Evolutionary conservation across 192 early-diverging fungal species (phyloP).

Genomic region (Rhizophagus prolifer): DNA sequence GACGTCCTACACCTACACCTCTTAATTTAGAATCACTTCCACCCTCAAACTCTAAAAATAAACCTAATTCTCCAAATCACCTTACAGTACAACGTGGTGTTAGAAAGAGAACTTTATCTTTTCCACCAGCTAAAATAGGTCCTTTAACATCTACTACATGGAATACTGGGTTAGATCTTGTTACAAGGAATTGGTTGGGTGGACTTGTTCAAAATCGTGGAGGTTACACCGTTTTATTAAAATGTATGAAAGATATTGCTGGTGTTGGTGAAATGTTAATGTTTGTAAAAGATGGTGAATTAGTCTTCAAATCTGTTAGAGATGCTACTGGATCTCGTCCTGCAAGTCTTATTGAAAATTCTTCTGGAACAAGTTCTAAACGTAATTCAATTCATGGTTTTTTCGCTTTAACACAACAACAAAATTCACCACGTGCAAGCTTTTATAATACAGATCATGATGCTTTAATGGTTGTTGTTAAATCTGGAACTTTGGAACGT

Average conservation of each 20-base stretch:
- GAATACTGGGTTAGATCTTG: constrained; percentile 32
- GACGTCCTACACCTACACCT: constrained; percentile 11
- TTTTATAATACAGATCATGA: constrained; percentile 20
- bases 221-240: constrained; percentile 18
- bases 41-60: not conserved
- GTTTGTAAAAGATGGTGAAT: constrained; percentile 34
- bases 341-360: constrained; percentile 20
- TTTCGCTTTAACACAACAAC: constrained; percentile 41
- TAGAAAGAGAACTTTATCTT: constrained; percentile 38
- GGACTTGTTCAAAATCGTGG: constrained; percentile 16
- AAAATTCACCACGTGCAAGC: not conserved
- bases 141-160: constrained; percentile 12
- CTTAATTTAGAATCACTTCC: constrained; percentile 6
- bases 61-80: constrained; percentile 1
- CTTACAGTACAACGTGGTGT: not conserved
- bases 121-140: constrained; percentile 33
- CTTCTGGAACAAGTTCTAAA: constrained; percentile 37
- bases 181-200: constrained; percentile 34
- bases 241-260: constrained; percentile 37
- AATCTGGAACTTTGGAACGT: constrained; percentile 57
- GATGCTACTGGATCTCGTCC: constrained; percentile 28
- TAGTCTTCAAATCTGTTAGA: constrained; percentile 38
- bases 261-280: constrained; percentile 37
- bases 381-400: constrained; percentile 32
- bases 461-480: constrained; percentile 55